A percentile compares a stretch with the other conserved stretches of the same genome.
Evolutionary conservation across 2,329 filamentous ascomycete species (phyloP).

Genomic region (Clonostachys rhizophaga): DNA sequence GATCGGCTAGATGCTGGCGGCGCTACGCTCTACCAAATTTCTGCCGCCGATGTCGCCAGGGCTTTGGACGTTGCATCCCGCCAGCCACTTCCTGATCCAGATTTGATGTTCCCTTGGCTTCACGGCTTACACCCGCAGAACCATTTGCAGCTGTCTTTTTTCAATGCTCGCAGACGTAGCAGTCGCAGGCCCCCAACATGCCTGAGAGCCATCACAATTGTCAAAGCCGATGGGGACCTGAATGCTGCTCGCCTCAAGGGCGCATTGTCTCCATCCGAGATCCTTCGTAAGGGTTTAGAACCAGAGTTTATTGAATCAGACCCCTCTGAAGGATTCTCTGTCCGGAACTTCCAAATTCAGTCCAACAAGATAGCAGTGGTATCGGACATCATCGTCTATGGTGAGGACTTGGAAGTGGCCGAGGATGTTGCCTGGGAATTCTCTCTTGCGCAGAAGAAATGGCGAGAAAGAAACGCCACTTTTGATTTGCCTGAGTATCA

Average conservation of each 20-base stretch:
- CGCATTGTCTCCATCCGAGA: constrained; percentile 76
- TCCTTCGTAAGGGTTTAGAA: constrained; percentile 51
- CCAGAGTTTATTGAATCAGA: constrained; percentile 77
- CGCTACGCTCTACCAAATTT: constrained; percentile 68
- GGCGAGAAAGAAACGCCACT: constrained; percentile 57
- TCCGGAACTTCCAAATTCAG: constrained; percentile 97
- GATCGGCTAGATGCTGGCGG: constrained; percentile 42
- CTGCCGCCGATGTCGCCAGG: constrained; percentile 60
- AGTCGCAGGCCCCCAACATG: constrained; percentile 66
- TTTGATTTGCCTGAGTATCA: constrained; percentile 62
- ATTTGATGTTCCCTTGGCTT: constrained; percentile 92
- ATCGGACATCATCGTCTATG: constrained; percentile 91
- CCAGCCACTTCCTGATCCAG: constrained; percentile 78
- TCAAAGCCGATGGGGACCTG: constrained; percentile 85
- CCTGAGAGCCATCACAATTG: constrained; percentile 74
- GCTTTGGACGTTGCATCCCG: constrained; percentile 73
- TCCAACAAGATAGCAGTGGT: constrained; percentile 80
- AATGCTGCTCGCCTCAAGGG: constrained; percentile 75
- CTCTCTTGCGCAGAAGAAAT: constrained; percentile 70
- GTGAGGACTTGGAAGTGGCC: constrained; percentile 60
- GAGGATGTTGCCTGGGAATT: constrained; percentile 65
- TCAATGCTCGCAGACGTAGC: constrained; percentile 71
- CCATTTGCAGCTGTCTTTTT: constrained; percentile 84
- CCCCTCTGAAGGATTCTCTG: constrained; percentile 85
- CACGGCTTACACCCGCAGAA: constrained; percentile 90